Base-by-base conservation (phyloP, 78 protist genomes). In the Isochrysis galbana region DNA sequence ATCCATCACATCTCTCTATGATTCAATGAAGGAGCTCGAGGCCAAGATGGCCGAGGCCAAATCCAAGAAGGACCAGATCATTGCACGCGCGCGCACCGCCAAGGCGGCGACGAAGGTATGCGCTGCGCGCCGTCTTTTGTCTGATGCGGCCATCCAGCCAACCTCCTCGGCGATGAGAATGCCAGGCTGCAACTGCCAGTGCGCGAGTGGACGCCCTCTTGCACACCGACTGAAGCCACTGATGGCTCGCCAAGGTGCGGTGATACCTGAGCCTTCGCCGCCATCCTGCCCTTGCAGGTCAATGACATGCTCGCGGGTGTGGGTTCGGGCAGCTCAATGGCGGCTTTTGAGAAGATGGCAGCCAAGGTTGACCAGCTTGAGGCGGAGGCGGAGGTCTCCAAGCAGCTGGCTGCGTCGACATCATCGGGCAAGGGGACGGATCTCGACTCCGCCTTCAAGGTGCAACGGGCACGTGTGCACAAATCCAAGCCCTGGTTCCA, bases 41-140 rank as follows among this genome's bases (percentile, higher is more conserved):
- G 55, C 88, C n/a, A 82, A 82, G 41, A 45, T 45, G 39, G 39
- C 39, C 32, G 67, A 82, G 88, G 88, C 88, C 22, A 82, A 82
- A 44, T 0, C 51, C 45, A 82, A 82, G 61, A 82, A 82, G 55
- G 88, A 82, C 42, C 51, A 45, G 88, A 29, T 29, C 41, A 82
- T 45, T 25, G 88, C 88, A 39, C 88, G 88, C 41, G 88, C 88
- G 39, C 88, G 88, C 88, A 45, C 88, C 2, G 88, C 88, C n/a
- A 41, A 82, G 88, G 55, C 88, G 25, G 7, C 51, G 61, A 2
- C n/a, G n/a, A n/a, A n/a, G n/a, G n/a, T n/a, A n/a, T n/a, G n/a
- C n/a, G n/a, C n/a, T n/a, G n/a, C n/a, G n/a, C n/a, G n/a, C n/a
- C n/a, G n/a, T n/a, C n/a, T n/a, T n/a, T n/a, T n/a, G n/a, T n/a